Evolutionary conservation across 352 stramenopile species (phyloP).

Genomic region (Phytophthora palmivora): DNA sequence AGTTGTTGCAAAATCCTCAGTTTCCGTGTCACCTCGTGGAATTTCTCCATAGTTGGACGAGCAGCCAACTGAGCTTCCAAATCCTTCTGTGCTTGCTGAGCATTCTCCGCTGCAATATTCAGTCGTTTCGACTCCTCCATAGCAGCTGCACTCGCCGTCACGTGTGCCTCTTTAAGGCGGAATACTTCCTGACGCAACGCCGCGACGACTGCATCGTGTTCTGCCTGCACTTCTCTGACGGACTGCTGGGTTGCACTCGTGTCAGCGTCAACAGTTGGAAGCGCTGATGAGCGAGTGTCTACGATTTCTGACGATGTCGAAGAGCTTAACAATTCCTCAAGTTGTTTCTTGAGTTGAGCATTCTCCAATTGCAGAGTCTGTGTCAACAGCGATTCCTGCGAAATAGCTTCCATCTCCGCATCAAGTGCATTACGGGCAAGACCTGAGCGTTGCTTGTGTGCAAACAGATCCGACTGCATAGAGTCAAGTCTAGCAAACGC

Average conservation of each 20-base stretch:
- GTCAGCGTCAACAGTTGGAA: slow-evolving; percentile 14
- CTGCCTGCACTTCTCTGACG: slow-evolving; percentile 46
- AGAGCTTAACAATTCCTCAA: slow-evolving; percentile 71
- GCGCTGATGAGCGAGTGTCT: slow-evolving; percentile 8
- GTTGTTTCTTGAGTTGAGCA: slow-evolving; percentile 82
- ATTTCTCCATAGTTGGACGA: slow-evolving; percentile 87
- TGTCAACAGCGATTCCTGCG: slow-evolving; percentile 83
- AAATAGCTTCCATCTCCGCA: slow-evolving; percentile 90
- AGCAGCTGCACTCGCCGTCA: slow-evolving; percentile 33
- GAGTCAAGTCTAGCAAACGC: slow-evolving; percentile 84
- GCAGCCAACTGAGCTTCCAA: slow-evolving; percentile 46
- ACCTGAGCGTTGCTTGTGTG: slow-evolving; percentile 79
- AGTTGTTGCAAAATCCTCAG: slow-evolving; percentile 93
- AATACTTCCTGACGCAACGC: slow-evolving; percentile 68
- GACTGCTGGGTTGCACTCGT: slow-evolving; percentile 24
- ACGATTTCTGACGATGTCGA: slow-evolving; percentile 28
- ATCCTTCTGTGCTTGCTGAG: slow-evolving; percentile 38
- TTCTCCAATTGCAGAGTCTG: slow-evolving; percentile 86
- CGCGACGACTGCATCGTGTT: slow-evolving; percentile 62
- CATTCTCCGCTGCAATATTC: slow-evolving; percentile 42
- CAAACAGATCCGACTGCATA: slow-evolving; percentile 93
- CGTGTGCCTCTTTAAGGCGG: slow-evolving; percentile 56
- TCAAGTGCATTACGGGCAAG: slow-evolving; percentile 68
- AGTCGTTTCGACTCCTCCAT: slow-evolving; percentile 39
- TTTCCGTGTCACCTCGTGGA: slow-evolving; percentile 90